Base-by-base conservation (phyloP, 1,139 yeast genomes). In the Yamadazyma jaroonii region DNA sequence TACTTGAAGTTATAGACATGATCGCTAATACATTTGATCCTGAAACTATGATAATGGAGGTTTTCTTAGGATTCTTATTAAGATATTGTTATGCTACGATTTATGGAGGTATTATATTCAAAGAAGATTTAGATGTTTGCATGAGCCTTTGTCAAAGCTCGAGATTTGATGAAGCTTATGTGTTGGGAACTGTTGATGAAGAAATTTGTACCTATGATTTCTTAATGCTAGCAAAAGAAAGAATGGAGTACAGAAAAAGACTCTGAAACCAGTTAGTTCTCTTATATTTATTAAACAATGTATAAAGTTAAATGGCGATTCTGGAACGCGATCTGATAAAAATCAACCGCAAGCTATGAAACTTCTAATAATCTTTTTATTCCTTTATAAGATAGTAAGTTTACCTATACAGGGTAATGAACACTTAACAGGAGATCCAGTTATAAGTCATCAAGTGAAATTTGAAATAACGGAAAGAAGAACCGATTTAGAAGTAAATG, bases 371-470 rank as follows among this genome's bases (percentile, higher is more conserved):
- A 17, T 34, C n/a, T n/a, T 35, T 9, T 29, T 25, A 9, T 15
- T 34, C 9, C 7, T 38, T 13, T 12, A 31, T 14, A 31, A 29
- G 8, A 30, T 34, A 3, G 10, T 24, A 3, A 26, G 41, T 10
- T 32, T 35, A 9, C 41, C 41, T 8, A 7, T 35, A 12, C n/a
- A 34, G 10, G 25, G 37, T 17, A 28, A 23, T 22, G 29, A 32
- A 17, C 22, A 37, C 20, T 26, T 40, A 9, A 2, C 2, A 9
- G 53, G 47, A 15, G 67, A 62, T 41, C 67, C 66, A 2, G 42
- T 51, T 3, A 50, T 57, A 10, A 61, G 64, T 6, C 64, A 62
- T 35, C 56, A 50, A 37, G 57, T 61, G 1, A 34, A 34, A 12
- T 57, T 61, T 34, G 48, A 59, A 25, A 43, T 62, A 5, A 37